A percentile compares a stretch with the other conserved stretches of the same genome.
phyloP scores from a whole-genome alignment of 2,329 filamentous ascomycete species.

The Colletotrichum tamarilloi region DNA sequence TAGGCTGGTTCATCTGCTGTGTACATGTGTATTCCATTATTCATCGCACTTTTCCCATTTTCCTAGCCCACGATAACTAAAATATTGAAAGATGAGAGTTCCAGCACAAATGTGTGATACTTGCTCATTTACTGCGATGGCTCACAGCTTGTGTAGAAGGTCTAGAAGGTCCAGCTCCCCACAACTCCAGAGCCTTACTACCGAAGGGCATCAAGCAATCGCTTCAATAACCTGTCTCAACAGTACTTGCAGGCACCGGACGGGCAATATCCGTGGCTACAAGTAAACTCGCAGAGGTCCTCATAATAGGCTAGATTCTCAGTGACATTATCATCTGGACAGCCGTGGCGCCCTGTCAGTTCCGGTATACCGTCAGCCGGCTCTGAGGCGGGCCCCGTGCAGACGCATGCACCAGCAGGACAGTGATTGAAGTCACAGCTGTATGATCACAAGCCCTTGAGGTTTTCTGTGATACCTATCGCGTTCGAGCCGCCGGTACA shows the following conservation, averaged over 20 bases:
- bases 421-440: constrained; percentile 5
- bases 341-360: neutral
- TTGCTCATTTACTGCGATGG: too few species aligned
- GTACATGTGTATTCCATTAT: too few species aligned
- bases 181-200: too few species aligned
- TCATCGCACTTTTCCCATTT: too few species aligned
- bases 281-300: constrained; percentile 4
- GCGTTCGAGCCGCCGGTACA: neutral
- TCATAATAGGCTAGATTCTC: neutral
- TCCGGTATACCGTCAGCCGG: neutral
- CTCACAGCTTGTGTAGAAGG: too few species aligned
- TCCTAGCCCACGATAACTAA: too few species aligned
- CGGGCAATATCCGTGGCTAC: constrained; percentile 2
- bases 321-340: neutral
- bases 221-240: neutral
- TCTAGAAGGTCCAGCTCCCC: too few species aligned
- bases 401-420: neutral
- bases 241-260: constrained; percentile 4
- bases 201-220: too few species aligned
- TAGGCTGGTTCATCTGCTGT: too few species aligned
- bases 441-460: constrained; percentile 11
- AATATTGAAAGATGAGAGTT: too few species aligned
- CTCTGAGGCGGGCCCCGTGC: neutral
- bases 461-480: neutral
- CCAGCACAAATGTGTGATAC: too few species aligned